phyloP scores from a whole-genome alignment of 768 basidiomycete species.

The Pulveroboletus sp. region DNA sequence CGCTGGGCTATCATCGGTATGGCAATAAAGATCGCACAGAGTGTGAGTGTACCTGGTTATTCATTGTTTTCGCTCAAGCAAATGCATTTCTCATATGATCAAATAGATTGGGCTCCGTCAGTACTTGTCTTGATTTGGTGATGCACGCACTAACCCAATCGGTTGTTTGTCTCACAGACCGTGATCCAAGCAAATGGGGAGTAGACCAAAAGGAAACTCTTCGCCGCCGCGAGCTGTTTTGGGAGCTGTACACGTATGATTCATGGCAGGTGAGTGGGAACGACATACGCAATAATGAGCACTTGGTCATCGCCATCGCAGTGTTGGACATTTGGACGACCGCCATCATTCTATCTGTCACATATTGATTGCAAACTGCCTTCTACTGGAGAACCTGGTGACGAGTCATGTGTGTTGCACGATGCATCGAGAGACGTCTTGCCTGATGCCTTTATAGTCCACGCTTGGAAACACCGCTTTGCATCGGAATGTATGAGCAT shows the following conservation, averaged over 20 bases:
- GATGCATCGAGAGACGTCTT: background rate
- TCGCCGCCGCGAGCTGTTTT: slow-evolving; percentile 64
- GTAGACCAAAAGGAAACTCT: slow-evolving; percentile 55
- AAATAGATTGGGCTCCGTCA: slow-evolving; percentile 67
- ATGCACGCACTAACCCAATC: slow-evolving; percentile 5
- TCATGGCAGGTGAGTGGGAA: slow-evolving; percentile 30
- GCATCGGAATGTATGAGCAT: slow-evolving; percentile 66
- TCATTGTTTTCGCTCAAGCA: background rate
- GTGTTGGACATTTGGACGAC: slow-evolving; percentile 68
- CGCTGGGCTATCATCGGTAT: slow-evolving; percentile 70
- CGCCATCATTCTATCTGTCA: slow-evolving; percentile 63
- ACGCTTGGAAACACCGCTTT: slow-evolving; percentile 71
- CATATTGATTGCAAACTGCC: slow-evolving; percentile 70
- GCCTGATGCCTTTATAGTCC: slow-evolving; percentile 38
- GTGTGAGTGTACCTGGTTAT: slow-evolving; percentile 44
- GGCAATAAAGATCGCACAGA: slow-evolving; percentile 67
- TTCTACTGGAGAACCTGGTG: slow-evolving; percentile 42
- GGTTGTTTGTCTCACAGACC: slow-evolving; percentile 40
- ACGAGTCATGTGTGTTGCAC: slow-evolving; percentile 53
- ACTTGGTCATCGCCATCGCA: slow-evolving; percentile 41
- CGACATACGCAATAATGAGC: background rate
- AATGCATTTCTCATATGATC: slow-evolving; percentile 4
- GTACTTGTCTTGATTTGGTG: slow-evolving; percentile 21
- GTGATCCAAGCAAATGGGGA: slow-evolving; percentile 69
- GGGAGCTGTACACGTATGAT: slow-evolving; percentile 50